Conservation (phyloP, 1,139 yeast species). For the Lodderomyces orthopsilosis region DNA sequence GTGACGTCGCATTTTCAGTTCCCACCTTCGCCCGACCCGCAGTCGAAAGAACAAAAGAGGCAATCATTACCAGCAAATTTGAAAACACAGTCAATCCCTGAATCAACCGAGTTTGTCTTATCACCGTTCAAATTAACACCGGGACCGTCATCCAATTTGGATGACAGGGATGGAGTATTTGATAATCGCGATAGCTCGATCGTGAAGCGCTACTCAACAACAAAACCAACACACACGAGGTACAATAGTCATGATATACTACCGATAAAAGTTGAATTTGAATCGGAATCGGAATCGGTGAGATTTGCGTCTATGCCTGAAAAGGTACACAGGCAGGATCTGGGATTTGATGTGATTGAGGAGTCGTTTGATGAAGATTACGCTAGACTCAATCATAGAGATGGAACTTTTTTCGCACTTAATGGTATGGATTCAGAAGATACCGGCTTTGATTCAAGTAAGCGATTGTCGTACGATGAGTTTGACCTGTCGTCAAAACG, state of each 20-base stretch:
- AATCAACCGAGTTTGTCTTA: conserved; percentile 35
- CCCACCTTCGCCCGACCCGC: conserved; percentile 40
- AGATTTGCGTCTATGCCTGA: conserved; percentile 35
- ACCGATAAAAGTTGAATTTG: conserved; percentile 48
- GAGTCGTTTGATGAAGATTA: conserved; percentile 8
- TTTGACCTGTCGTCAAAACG: conserved; percentile 29
- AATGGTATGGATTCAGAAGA: conserved; percentile 11
- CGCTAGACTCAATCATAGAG: conserved; percentile 5
- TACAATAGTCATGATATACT: conserved; percentile 46
- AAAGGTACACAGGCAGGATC: conserved; percentile 14
- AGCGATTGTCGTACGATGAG: conserved; percentile 2
- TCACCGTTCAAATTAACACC: conserved; percentile 40
- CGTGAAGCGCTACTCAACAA: conserved; percentile 23
- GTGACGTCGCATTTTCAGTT: conserved; percentile 25
- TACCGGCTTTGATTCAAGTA: conserved; percentile 10
- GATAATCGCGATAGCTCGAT: conserved; percentile 3
- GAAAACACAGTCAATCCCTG: conserved; percentile 20
- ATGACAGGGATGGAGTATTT: conserved; percentile 4
- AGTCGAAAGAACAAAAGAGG: conserved; percentile 21
- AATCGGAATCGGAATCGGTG: conserved; percentile 19
- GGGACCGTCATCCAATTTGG: conserved; percentile 13
- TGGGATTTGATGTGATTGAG: conserved; percentile 7
- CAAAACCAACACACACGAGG: conserved; percentile 38
- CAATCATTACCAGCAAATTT: conserved; percentile 37
- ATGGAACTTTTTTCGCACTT: conserved; percentile 14